Conservation (phyloP, 805 yeast species). For the Candida takata region DNA sequence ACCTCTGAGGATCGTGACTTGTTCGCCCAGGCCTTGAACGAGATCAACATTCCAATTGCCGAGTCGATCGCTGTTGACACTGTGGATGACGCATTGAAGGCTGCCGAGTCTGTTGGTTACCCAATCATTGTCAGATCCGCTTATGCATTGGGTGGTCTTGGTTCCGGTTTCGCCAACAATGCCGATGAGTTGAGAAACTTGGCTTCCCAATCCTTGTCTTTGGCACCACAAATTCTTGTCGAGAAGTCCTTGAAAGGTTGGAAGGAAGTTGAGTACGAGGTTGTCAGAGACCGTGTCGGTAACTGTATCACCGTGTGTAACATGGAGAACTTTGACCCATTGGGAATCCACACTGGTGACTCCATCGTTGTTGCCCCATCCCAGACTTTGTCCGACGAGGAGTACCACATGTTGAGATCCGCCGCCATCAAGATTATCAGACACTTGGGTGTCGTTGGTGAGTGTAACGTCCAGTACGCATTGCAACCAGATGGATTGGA, state of each 20-base stretch:
- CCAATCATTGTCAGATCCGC: conserved; percentile 98
- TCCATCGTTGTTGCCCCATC: conserved; percentile 99
- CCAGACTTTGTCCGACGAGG: conserved; percentile 94
- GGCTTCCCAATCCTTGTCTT: conserved; percentile 80
- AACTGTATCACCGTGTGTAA: conserved; percentile 98
- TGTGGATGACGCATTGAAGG: conserved; percentile 87
- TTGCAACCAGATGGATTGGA: conserved; percentile 93
- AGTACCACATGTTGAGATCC: conserved; percentile 94
- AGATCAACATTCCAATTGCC: conserved; percentile 93
- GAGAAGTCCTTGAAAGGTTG: conserved; percentile 97
- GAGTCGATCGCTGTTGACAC: conserved; percentile 93
- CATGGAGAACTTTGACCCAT: conserved; percentile 98
- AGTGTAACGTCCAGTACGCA: conserved; percentile 96
- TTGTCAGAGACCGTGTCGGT: conserved; percentile 91
- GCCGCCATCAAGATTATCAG: conserved; percentile 97
- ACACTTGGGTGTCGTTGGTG: conserved; percentile 98
- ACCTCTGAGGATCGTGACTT: conserved; percentile 97
- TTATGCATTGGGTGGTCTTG: conserved; percentile 94
- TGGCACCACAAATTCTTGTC: conserved; percentile 92
- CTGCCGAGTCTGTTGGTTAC: conserved; percentile 83
- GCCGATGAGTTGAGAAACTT: conserved; percentile 77
- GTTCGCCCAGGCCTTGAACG: conserved; percentile 91
- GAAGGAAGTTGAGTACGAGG: conserved; percentile 99
- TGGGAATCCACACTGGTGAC: conserved; percentile 98
- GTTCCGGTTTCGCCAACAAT: conserved; percentile 92